Evolutionary conservation across 1,139 yeast genomes (phyloP).

Genomic region (Magnusiomyces starmeri): DNA sequence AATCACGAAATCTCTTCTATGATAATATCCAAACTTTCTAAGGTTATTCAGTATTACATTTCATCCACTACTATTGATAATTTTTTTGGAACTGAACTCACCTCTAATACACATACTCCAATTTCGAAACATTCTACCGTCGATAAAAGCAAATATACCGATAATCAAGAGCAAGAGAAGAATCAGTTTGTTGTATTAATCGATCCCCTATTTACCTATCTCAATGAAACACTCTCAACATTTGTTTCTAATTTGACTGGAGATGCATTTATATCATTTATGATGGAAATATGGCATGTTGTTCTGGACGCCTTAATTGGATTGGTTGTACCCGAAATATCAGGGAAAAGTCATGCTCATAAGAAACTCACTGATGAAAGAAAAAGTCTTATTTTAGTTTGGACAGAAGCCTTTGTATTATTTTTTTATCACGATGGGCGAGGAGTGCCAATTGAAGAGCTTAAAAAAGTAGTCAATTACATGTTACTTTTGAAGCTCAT

Average conservation of each 20-base stretch:
- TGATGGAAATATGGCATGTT: slow-evolving; percentile 3
- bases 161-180: not conserved
- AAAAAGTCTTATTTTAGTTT: not conserved
- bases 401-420: not conserved
- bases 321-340: slow-evolving; percentile 2
- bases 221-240: not conserved
- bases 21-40: not conserved
- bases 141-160: not conserved
- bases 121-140: not conserved
- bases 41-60: slow-evolving; percentile 1
- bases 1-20: not conserved
- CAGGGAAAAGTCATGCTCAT: not conserved
- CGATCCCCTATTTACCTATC: not conserved
- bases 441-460: not conserved
- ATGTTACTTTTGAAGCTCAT: slow-evolving; percentile 1
- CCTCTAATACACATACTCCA: not conserved
- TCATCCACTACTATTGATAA: slow-evolving; percentile 2
- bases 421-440: slow-evolving; percentile 1
- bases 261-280: not conserved
- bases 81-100: not conserved
- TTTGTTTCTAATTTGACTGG: not conserved
- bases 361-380: not conserved
- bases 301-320: slow-evolving; percentile 1
- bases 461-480: not conserved
- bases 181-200: not conserved